A percentile compares a stretch with the other conserved stretches of the same genome.
These are phyloP conservation scores for Davidsoniella eucalypti DNA, from an alignment of 2,329 filamentous ascomycete genomes.

Conservation along the genomic window DNA sequence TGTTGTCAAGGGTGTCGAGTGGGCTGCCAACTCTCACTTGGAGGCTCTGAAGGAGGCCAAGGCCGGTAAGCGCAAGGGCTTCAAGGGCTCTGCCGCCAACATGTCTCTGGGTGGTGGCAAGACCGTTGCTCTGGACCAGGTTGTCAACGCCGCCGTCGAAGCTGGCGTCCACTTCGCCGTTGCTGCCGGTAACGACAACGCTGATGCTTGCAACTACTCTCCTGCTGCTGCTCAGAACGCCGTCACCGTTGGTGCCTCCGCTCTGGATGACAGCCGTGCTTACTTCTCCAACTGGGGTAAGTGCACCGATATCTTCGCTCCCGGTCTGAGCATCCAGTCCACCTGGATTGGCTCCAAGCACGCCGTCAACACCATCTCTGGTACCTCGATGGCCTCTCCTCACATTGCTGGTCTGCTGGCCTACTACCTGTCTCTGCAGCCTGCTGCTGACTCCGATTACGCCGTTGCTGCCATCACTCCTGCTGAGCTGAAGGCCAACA, in stretches of 20 bases:
- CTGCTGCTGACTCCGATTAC: constrained; percentile 75
- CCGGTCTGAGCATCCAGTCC: constrained; percentile 89
- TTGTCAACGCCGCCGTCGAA: constrained; percentile 84
- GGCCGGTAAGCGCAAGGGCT: constrained; percentile 80
- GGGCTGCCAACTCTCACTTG: constrained; percentile 64
- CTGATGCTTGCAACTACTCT: constrained; percentile 98
- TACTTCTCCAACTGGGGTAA: constrained; percentile 99
- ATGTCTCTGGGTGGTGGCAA: constrained; percentile 99
- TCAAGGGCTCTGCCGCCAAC: constrained; percentile 98
- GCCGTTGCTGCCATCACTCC: constrained; percentile 80
- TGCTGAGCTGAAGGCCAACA: constrained; percentile 78
- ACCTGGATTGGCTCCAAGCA: constrained; percentile 97
- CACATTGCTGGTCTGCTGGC: constrained; percentile 92
- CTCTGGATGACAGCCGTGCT: constrained; percentile 82
- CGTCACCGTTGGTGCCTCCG: constrained; percentile 90
- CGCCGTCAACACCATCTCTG: constrained; percentile 96
- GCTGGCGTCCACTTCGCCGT: constrained; percentile 95
- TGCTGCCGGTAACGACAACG: constrained; percentile 96
- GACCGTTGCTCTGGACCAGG: constrained; percentile 75
- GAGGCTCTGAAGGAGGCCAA: constrained; percentile 64
- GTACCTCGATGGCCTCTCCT: constrained; percentile 97
- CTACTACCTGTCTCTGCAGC: constrained; percentile 96
- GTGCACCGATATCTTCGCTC: constrained; percentile 98
- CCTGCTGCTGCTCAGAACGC: constrained; percentile 83
- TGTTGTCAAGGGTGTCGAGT: constrained; percentile 96